A percentile compares a stretch with the other conserved stretches of the same genome.
These are phyloP conservation scores for Eucalyptus marginata DNA, from an alignment of 345 rosid genomes.

Conservation along the genomic window DNA sequence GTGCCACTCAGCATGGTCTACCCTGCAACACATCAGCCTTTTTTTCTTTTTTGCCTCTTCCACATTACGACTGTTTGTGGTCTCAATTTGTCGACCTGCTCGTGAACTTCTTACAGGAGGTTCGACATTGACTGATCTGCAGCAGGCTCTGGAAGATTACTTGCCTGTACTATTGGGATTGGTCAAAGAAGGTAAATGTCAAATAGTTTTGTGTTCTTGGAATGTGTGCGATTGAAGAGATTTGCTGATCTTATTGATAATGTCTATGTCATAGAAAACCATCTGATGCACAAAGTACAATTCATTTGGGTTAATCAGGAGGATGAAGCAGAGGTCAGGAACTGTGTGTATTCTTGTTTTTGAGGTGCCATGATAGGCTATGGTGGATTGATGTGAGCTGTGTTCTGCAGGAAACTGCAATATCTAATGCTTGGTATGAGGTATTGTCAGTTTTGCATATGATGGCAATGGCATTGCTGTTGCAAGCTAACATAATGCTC, in stretches of 20 bases:
- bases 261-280: slow-evolving; percentile 29
- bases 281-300: slow-evolving; percentile 61
- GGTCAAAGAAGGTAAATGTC: slow-evolving; percentile 64
- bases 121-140: slow-evolving; percentile 88
- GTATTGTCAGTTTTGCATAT: slow-evolving; percentile 92
- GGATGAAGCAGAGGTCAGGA: slow-evolving; percentile 82
- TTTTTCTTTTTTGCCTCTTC: background rate
- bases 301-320: slow-evolving; percentile 95
- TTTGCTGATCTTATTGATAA: background rate
- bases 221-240: background rate
- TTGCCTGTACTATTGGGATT: slow-evolving; percentile 87
- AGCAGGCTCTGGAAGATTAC: slow-evolving; percentile 95
- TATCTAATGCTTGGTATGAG: slow-evolving; percentile 92
- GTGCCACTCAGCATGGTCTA: slow-evolving; percentile 88
- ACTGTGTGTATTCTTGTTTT: background rate
- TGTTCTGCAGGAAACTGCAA: slow-evolving; percentile 70
- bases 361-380: background rate
- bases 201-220: background rate
- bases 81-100: background rate
- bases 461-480: slow-evolving; percentile 86
- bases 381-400: background rate
- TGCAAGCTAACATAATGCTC: slow-evolving; percentile 83
- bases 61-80: background rate
- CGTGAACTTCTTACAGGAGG: slow-evolving; percentile 38
- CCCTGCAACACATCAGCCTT: background rate